These are phyloP conservation scores for Pseudocercospora vitis DNA, from an alignment of 2,329 filamentous ascomycete genomes.

Conservation along the genomic window DNA sequence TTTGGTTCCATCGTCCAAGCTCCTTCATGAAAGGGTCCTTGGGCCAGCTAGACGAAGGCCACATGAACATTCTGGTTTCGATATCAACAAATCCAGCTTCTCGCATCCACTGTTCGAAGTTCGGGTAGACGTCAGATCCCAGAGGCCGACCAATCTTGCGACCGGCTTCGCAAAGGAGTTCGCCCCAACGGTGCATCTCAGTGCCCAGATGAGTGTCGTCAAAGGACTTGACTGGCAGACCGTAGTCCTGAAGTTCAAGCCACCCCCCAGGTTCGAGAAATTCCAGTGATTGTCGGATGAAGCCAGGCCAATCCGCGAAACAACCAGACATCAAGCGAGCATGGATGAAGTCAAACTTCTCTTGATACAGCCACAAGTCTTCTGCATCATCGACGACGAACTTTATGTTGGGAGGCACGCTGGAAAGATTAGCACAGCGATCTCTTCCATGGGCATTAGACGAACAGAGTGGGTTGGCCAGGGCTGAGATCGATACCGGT, in stretches of 20 bases:
- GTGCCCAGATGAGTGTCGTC: constrained; percentile 40
- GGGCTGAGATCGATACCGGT: constrained; percentile 52
- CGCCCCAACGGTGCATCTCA: constrained; percentile 38
- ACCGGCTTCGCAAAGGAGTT: constrained; percentile 41
- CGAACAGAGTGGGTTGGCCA: constrained; percentile 48
- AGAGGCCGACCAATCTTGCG: constrained; percentile 45
- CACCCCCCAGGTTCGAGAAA: constrained; percentile 53
- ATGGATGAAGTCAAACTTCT: constrained; percentile 59
- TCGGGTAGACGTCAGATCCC: constrained; percentile 40
- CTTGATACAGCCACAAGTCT: constrained; percentile 57
- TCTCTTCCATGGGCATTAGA: not conserved
- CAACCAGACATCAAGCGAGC: constrained; percentile 52
- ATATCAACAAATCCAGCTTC: constrained; percentile 48
- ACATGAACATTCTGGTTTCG: constrained; percentile 42
- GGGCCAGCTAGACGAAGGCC: constrained; percentile 49
- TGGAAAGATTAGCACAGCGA: constrained; percentile 25
- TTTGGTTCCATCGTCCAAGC: constrained; percentile 48
- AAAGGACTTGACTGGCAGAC: constrained; percentile 42
- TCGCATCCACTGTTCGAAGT: constrained; percentile 43
- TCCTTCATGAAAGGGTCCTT: constrained; percentile 52
- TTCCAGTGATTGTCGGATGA: constrained; percentile 53
- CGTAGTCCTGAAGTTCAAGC: constrained; percentile 53
- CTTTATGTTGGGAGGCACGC: constrained; percentile 60
- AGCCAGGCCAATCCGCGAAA: constrained; percentile 54
- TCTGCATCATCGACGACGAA: constrained; percentile 65